phyloP scores from a whole-genome alignment of 257 asterid genomes.

The Scutellaria minor region DNA sequence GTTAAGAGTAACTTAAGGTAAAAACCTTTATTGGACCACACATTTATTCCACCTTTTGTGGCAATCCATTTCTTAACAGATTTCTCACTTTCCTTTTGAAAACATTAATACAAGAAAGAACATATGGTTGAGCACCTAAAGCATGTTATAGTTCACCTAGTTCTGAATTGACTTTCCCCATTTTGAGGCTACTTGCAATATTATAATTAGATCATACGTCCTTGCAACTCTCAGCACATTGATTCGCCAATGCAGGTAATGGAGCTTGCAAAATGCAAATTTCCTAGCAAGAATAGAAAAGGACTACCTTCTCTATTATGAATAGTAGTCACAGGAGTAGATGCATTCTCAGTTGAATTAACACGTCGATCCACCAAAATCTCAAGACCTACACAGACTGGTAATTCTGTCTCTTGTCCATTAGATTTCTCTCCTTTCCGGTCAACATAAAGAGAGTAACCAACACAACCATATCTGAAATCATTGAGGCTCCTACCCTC shows the following conservation, averaged over 20 bases:
- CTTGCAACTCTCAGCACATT: conserved; percentile 2
- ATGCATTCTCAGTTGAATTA: conserved; percentile 40
- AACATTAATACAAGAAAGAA: conserved; percentile 11
- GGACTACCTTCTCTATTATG: conserved; percentile 66
- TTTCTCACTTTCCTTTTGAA: neutral
- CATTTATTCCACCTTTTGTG: neutral
- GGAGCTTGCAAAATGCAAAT: neutral
- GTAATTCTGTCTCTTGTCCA: conserved; percentile 57
- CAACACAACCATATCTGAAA: conserved; percentile 75
- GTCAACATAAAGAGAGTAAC: conserved; percentile 71
- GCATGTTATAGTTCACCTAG: neutral
- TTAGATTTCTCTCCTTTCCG: conserved; percentile 41
- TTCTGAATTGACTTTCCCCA: neutral
- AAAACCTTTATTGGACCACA: neutral
- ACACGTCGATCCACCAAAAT: conserved; percentile 65
- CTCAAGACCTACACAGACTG: conserved; percentile 80
- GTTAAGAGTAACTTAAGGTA: neutral
- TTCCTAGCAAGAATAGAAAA: conserved; percentile 19
- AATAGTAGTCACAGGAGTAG: conserved; percentile 46
- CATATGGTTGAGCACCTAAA: neutral
- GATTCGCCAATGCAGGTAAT: neutral
- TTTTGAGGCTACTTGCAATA: neutral
- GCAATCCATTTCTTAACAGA: neutral
- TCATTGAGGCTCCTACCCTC: conserved; percentile 68
- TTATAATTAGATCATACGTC: neutral